Percentiles rank a stretch among this genome's conserved stretches.
Conservation (phyloP, 2,329 filamentous ascomycete species). For the Bimuria novae-zelandiae region DNA sequence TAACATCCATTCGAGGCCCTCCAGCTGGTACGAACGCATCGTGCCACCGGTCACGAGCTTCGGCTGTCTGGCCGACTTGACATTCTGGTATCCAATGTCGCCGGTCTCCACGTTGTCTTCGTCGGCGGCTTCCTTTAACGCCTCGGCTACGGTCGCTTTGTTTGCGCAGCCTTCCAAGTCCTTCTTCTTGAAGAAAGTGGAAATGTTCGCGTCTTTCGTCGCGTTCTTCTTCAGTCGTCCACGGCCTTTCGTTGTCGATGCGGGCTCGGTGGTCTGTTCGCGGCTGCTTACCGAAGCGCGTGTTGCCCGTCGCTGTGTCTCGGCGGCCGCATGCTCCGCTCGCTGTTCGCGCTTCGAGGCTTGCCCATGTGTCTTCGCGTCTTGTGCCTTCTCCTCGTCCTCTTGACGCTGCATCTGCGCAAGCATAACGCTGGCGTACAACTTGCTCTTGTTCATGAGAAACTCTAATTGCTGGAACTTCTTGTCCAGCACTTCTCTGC, state of each 20-base stretch:
- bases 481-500: conserved; percentile 51
- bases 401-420: conserved; percentile 59
- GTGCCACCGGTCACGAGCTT: conserved; percentile 81
- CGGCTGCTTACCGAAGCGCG: conserved; percentile 38
- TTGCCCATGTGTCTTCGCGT: conserved; percentile 51
- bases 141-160: conserved; percentile 60
- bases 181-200: conserved; percentile 65
- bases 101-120: conserved; percentile 62
- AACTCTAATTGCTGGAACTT: conserved; percentile 59
- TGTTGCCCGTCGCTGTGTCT: conserved; percentile 53
- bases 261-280: conserved; percentile 19
- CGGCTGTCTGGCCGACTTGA: conserved; percentile 84
- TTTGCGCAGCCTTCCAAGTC: conserved; percentile 59
- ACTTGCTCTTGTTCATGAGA: conserved; percentile 57
- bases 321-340: conserved; percentile 53
- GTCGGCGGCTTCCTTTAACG: conserved; percentile 61
- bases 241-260: conserved; percentile 32
- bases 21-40: conserved; percentile 93
- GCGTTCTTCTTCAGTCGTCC: conserved; percentile 47
- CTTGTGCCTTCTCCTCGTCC: conserved; percentile 52
- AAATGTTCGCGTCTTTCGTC: conserved; percentile 53
- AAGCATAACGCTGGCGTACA: conserved; percentile 58
- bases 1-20: conserved; percentile 91
- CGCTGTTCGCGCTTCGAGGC: conserved; percentile 53
- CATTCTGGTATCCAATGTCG: conserved; percentile 67